Evolutionary conservation across 2,329 filamentous ascomycete species (phyloP).

Genomic region (Phialocephala sp.): DNA sequence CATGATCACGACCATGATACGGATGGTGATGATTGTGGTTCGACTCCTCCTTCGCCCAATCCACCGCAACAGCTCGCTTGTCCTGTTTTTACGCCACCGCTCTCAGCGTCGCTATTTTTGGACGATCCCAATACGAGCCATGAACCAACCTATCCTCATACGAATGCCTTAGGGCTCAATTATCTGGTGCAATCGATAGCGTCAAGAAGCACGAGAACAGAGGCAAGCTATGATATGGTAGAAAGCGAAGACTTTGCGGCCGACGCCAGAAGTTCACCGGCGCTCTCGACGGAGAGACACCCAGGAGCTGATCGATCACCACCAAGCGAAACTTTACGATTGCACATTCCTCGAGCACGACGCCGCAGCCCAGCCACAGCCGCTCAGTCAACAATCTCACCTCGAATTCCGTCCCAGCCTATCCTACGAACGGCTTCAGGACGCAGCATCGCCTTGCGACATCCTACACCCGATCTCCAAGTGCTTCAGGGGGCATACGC

Average conservation of each 20-base stretch:
- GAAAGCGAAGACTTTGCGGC: conserved; percentile 18
- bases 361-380: conserved; percentile 31
- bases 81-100: conserved; percentile 14
- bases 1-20: conserved; percentile 20
- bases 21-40: conserved; percentile 16
- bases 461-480: conserved; percentile 67
- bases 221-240: conserved; percentile 23
- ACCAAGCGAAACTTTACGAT: conserved; percentile 12
- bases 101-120: conserved; percentile 14
- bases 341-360: conserved; percentile 28
- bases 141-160: background rate
- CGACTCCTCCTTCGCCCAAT: conserved; percentile 1
- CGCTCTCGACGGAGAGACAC: conserved; percentile 1
- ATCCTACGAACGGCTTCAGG: conserved; percentile 40
- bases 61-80: conserved; percentile 16
- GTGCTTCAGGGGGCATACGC: conserved; percentile 65
- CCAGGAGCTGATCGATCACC: conserved; percentile 8
- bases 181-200: conserved; percentile 21
- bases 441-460: conserved; percentile 48
- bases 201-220: conserved; percentile 15
- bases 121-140: conserved; percentile 17
- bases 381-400: conserved; percentile 17
- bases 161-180: conserved; percentile 11
- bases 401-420: conserved; percentile 25
- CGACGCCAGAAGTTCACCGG: conserved; percentile 10